Conservation (phyloP, 2,329 filamentous ascomycete genomes). For the Aureobasidium sp. region DNA sequence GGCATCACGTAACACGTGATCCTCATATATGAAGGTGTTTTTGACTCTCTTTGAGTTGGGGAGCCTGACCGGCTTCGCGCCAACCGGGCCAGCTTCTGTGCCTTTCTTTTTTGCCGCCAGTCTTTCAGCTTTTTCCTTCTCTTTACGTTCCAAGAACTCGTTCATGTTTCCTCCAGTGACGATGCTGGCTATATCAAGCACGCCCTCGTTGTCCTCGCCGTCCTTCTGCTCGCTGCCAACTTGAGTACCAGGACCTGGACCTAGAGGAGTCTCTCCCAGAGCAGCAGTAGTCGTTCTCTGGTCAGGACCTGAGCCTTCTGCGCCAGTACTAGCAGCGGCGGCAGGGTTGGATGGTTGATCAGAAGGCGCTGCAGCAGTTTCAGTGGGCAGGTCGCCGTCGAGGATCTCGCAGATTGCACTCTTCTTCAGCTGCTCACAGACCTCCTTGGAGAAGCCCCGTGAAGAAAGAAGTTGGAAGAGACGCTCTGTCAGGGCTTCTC, state of each 20-base stretch:
- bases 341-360: constrained; percentile 43
- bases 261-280: constrained; percentile 41
- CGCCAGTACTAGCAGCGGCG: constrained; percentile 49
- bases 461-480: constrained; percentile 58
- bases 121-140: constrained; percentile 68
- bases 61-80: constrained; percentile 53
- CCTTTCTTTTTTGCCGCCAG: constrained; percentile 51
- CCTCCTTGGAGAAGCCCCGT: constrained; percentile 52
- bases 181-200: constrained; percentile 77
- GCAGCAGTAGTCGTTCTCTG: constrained; percentile 33
- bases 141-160: constrained; percentile 62
- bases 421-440: constrained; percentile 60
- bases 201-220: constrained; percentile 59
- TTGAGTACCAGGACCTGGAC: constrained; percentile 49
- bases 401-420: constrained; percentile 57
- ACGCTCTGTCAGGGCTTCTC: constrained; percentile 74
- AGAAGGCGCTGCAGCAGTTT: constrained; percentile 33
- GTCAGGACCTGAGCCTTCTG: constrained; percentile 39
- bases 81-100: constrained; percentile 47
- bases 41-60: constrained; percentile 66
- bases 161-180: constrained; percentile 68
- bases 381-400: constrained; percentile 47
- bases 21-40: constrained; percentile 68
- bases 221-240: constrained; percentile 45
- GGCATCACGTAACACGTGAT: constrained; percentile 49